A percentile compares a stretch with the other conserved stretches of the same genome.
These are phyloP conservation scores for Rosa chinensis DNA, from an alignment of 306 rosid species.

Conservation along the genomic window DNA sequence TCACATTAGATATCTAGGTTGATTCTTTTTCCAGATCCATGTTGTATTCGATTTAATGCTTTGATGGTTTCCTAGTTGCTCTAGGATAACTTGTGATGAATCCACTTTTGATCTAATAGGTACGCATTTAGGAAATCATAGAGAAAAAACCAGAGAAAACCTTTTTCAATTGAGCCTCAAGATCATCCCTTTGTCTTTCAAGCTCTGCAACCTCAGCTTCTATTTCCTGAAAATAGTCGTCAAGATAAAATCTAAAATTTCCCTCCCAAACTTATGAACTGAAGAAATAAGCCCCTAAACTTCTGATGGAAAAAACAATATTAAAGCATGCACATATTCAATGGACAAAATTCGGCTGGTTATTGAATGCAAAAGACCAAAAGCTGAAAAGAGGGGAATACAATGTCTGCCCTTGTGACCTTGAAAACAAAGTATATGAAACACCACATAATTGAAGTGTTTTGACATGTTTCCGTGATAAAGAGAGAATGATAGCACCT, in stretches of 20 bases:
- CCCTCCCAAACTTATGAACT: not conserved
- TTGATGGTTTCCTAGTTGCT: too few relatives aligned
- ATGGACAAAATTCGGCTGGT: not conserved
- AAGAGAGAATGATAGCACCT: too few relatives aligned
- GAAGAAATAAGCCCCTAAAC: not conserved
- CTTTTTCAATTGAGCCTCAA: conserved; percentile 88
- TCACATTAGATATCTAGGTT: too few relatives aligned
- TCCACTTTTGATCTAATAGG: too few relatives aligned
- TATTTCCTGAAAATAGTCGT: conserved; percentile 60
- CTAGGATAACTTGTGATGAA: too few relatives aligned
- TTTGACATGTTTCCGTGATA: too few relatives aligned
- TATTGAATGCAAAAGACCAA: not conserved
- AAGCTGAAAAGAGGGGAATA: not conserved
- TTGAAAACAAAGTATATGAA: too few relatives aligned
- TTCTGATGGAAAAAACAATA: not conserved
- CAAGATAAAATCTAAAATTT: conserved; percentile 23
- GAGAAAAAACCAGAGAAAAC: too few relatives aligned
- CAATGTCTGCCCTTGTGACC: not conserved
- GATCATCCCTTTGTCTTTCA: conserved; percentile 78
- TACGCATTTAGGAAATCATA: not conserved
- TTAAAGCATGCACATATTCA: not conserved
- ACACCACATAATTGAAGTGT: too few relatives aligned
- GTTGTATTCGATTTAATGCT: too few relatives aligned
- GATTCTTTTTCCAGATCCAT: too few relatives aligned
- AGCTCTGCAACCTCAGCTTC: conserved; percentile 70